Percentiles rank a stretch among this genome's conserved stretches.
Conservation (phyloP, 495 filamentous ascomycete species). For the Glonium stellatum region DNA sequence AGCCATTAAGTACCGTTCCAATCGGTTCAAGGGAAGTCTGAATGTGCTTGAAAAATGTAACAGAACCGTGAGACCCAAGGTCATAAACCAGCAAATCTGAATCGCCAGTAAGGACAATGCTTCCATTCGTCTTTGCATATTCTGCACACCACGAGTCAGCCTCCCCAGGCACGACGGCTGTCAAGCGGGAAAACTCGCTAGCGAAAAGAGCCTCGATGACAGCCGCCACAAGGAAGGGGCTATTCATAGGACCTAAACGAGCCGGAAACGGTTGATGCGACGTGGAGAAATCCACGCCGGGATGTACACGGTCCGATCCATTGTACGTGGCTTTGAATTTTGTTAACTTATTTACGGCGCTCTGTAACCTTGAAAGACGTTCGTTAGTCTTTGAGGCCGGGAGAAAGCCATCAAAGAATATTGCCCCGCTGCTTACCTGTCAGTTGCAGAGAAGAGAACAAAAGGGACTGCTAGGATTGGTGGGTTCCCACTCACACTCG, state of each 20-base stretch:
- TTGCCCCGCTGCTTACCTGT: background rate
- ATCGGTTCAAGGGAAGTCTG: constrained; percentile 4
- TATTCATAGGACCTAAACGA: constrained; percentile 5
- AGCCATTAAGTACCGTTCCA: background rate
- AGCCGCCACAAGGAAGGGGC: constrained; percentile 21
- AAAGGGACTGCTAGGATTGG: background rate
- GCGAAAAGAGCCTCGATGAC: constrained; percentile 14
- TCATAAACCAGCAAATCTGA: constrained; percentile 24
- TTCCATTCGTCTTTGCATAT: constrained; percentile 9
- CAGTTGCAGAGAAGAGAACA: background rate
- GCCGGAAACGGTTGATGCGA: constrained; percentile 11
- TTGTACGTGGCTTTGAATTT: background rate
- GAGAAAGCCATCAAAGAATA: constrained; percentile 28
- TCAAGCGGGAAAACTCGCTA: constrained; percentile 10
- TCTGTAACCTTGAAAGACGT: constrained; percentile 6
- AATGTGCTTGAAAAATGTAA: constrained; percentile 21
- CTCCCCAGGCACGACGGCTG: constrained; percentile 23
- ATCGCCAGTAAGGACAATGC: constrained; percentile 24
- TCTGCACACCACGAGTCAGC: constrained; percentile 26
- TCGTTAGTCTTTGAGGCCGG: constrained; percentile 21
- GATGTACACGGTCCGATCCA: no score
- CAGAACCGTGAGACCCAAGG: constrained; percentile 5
- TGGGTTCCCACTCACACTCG: constrained; percentile 17
- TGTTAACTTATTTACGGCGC: constrained; percentile 7
- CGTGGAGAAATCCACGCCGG: background rate